Evolutionary conservation across 2,329 filamentous ascomycete genomes (phyloP).

Genomic region (Dactylellina drechsleri): DNA sequence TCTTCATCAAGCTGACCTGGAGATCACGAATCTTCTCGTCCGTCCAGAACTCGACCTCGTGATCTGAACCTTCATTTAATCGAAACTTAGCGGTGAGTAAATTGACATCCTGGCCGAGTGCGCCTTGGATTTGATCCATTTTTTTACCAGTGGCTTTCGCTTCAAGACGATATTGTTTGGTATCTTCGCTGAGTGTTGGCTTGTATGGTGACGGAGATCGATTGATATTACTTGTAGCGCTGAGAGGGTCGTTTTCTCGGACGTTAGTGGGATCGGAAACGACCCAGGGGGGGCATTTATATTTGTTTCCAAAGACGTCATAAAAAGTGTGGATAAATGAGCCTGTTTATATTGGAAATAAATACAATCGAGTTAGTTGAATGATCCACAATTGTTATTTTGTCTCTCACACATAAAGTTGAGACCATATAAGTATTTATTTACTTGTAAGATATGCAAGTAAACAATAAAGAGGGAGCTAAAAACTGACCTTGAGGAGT

Average conservation of each 20-base stretch:
- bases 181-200: constrained; percentile 5
- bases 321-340: constrained; percentile 2
- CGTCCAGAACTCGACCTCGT: constrained; percentile 17
- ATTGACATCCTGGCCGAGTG: neutral
- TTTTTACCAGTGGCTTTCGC: constrained; percentile 1
- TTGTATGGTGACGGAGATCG: neutral
- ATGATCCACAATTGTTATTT: too few species aligned
- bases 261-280: constrained; percentile 40
- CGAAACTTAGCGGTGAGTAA: constrained; percentile 10
- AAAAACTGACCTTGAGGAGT: constrained; percentile 22
- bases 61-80: constrained; percentile 1
- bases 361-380: too few species aligned
- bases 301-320: constrained; percentile 36
- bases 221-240: neutral
- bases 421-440: too few species aligned
- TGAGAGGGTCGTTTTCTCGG: constrained; percentile 1
- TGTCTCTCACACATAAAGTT: neutral
- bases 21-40: constrained; percentile 29
- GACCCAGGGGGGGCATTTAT: constrained; percentile 28
- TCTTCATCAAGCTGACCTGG: constrained; percentile 1
- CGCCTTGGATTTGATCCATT: constrained; percentile 1
- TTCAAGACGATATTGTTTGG: constrained; percentile 11
- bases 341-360: too few species aligned
- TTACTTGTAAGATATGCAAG: neutral
- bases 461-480: neutral